phyloP scores from a whole-genome alignment of 2,329 filamentous ascomycete species.

The Botryotinia globosa region DNA sequence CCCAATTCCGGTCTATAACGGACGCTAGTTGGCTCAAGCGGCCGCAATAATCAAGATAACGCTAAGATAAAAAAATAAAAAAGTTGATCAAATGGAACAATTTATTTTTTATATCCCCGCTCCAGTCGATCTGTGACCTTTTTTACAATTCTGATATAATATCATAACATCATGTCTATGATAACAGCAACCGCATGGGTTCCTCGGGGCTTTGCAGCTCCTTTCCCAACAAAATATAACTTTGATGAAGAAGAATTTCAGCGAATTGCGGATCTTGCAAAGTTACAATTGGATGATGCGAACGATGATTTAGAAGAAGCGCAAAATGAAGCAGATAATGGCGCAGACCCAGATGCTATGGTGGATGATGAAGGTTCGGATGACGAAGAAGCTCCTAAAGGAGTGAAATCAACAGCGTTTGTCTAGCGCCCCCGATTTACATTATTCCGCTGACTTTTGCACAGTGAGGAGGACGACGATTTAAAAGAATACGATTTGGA shows the following conservation, averaged over 20 bases:
- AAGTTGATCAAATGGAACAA: conserved; percentile 13
- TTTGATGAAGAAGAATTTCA: conserved; percentile 58
- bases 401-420: conserved; percentile 43
- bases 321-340: conserved; percentile 37
- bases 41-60: conserved; percentile 17
- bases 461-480: conserved; percentile 70
- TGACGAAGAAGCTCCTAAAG: conserved; percentile 34
- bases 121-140: conserved; percentile 3
- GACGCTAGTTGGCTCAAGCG: conserved; percentile 6
- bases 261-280: conserved; percentile 57
- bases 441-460: conserved; percentile 31
- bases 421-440: conserved; percentile 33
- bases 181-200: conserved; percentile 60
- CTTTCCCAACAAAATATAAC: conserved; percentile 56
- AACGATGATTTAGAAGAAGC: conserved; percentile 74
- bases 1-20: no score
- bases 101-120: conserved; percentile 18
- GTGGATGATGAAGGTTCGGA: conserved; percentile 41
- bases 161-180: conserved; percentile 44
- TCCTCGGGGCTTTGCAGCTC: conserved; percentile 56
- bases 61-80: conserved; percentile 19
- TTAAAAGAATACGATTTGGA: conserved; percentile 95
- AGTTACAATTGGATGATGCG: conserved; percentile 76
- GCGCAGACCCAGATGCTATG: conserved; percentile 40
- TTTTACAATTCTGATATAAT: conserved; percentile 1